These are phyloP conservation scores for Aspergillus viridinutans DNA, from an alignment of 2,329 filamentous ascomycete genomes.

Conservation along the genomic window DNA sequence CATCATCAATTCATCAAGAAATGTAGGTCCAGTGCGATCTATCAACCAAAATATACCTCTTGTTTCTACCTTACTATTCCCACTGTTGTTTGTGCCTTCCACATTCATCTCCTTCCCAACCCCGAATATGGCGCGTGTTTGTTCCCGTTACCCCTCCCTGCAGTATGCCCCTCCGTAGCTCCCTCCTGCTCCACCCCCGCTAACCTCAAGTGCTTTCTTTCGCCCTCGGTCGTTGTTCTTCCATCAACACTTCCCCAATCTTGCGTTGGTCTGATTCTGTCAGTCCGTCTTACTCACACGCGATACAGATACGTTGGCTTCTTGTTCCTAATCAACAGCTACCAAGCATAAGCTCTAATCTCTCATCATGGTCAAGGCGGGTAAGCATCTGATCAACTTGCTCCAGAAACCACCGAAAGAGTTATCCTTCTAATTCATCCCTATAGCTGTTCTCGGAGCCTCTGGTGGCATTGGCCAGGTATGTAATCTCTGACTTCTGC, in stretches of 20 bases:
- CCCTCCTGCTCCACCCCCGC: slow-evolving; percentile 5
- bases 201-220: neutral
- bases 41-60: neutral
- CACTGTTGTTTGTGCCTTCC: neutral
- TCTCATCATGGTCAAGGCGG: slow-evolving; percentile 48
- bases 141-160: neutral
- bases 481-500: slow-evolving; percentile 27
- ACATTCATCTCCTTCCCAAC: no score
- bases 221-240: slow-evolving; percentile 1
- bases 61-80: neutral
- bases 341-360: slow-evolving; percentile 4
- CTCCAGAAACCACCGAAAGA: neutral
- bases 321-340: neutral
- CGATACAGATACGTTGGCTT: neutral
- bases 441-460: slow-evolving; percentile 77
- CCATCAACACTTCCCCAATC: neutral
- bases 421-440: slow-evolving; percentile 14
- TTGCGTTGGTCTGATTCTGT: neutral
- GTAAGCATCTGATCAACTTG: slow-evolving; percentile 17
- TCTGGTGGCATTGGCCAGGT: slow-evolving; percentile 99
- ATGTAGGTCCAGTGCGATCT: neutral
- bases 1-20: neutral
- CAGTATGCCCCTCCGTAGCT: neutral
- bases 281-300: neutral
- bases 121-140: neutral